A percentile compares a stretch with the other conserved stretches of the same genome.
Conservation (phyloP, 768 basidiomycete genomes). For the Termitomyces sp. region DNA sequence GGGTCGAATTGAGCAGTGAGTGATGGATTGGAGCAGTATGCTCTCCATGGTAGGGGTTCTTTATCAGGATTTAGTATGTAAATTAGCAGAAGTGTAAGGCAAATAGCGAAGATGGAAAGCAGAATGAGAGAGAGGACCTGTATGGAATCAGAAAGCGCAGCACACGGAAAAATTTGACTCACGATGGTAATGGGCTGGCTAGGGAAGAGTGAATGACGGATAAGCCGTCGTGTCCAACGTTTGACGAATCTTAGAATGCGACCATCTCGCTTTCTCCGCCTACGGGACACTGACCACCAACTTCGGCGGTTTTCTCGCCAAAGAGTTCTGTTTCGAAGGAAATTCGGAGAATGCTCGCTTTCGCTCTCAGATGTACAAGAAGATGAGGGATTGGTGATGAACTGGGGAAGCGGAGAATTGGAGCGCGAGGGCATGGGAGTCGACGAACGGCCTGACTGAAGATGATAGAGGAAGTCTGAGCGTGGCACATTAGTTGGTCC, state of each 20-base stretch:
- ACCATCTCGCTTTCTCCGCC: constrained; percentile 50
- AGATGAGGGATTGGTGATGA: constrained; percentile 45
- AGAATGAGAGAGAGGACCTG: constrained; percentile 72
- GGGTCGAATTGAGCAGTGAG: constrained; percentile 38
- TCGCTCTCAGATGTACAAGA: constrained; percentile 62
- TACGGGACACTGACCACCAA: constrained; percentile 56
- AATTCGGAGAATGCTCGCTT: constrained; percentile 51
- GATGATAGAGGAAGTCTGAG: constrained; percentile 26
- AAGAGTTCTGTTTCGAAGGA: constrained; percentile 33
- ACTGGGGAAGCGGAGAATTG: constrained; percentile 55
- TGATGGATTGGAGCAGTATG: constrained; percentile 77
- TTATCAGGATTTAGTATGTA: constrained; percentile 96
- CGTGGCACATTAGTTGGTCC: constrained; percentile 18
- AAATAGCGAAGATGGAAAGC: constrained; percentile 76
- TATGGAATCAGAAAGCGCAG: constrained; percentile 2
- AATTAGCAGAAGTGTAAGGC: constrained; percentile 83
- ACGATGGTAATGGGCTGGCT: constrained; percentile 81
- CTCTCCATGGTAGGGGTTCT: constrained; percentile 89
- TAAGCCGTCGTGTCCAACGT: constrained; percentile 49
- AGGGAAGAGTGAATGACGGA: constrained; percentile 76
- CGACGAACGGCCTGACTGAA: constrained; percentile 36
- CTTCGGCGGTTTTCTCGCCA: constrained; percentile 44
- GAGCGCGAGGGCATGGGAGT: constrained; percentile 65
- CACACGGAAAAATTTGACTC: constrained; percentile 22
- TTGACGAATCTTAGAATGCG: constrained; percentile 47